Evolutionary conservation across 495 filamentous ascomycete species (phyloP), one percentile per base, ranked within the genome.

Genomic region (Penicillium odoratum): DNA sequence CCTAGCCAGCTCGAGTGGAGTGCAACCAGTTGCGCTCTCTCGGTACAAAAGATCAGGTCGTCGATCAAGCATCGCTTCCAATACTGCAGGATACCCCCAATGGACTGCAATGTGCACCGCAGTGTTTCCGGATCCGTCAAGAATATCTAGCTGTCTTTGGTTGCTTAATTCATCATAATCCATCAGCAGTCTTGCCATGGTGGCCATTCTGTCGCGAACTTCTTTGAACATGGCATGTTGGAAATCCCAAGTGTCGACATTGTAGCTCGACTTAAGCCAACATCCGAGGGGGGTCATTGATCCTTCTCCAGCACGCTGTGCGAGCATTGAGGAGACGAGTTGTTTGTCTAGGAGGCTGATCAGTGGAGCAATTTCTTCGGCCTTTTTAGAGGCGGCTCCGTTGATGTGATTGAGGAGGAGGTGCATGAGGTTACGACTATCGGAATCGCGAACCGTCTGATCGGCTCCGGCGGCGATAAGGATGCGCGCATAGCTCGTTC

Each of bases 1-100:
- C 33, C 80, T 76, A 2, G 85, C 83, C 40, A 91, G 76, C 53
- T 93, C 88, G 21, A 78, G 69, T 0, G 88, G 84, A 3, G 88
- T 93, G 10, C 78, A 79, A 10, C 88, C 89, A 0, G 85, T 87
- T 0, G 87, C 79, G 61, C 89, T 91, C 61, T 92, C 89, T 36
- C 83, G 79, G 62, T 81, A 77, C 0, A 91, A 68, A 0, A 90
- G 73, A 36, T 75, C 76, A 1, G 84, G 82, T 13, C 83, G 78
- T 31, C 75, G 73, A 11, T 81, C 73, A 15, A 91, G 63, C 38
- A 91, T 71, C 7, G 73, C 49, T 6, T 74, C 70, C 11, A 82
- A 68, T 0, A 83, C 58, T 8, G 61, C 59, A 7, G 68, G 60
- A 1, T 72, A 61, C 25, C 63, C 59, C 21, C 59, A 56, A 43